phyloP scores from a whole-genome alignment of 768 basidiomycete genomes.

The Russula griseocarnosa region DNA sequence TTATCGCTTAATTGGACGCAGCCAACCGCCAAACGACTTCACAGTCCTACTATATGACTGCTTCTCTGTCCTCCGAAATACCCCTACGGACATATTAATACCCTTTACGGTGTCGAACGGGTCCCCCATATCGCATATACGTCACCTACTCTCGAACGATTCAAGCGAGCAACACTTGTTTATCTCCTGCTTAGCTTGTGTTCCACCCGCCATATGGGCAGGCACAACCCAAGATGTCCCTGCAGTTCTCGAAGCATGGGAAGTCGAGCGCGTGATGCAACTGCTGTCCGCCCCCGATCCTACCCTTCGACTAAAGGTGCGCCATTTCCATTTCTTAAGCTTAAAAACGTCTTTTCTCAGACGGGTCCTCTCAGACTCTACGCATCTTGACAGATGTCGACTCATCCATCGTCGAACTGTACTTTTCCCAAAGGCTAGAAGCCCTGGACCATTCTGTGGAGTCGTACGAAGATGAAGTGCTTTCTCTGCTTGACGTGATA shows the following conservation, averaged over 20 bases:
- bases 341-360: conserved; percentile 3
- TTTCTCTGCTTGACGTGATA: conserved; percentile 53
- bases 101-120: conserved; percentile 13
- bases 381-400: conserved; percentile 57
- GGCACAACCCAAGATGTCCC: conserved; percentile 51
- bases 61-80: conserved; percentile 22
- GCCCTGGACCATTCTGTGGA: conserved; percentile 37
- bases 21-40: not conserved
- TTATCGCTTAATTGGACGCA: not conserved
- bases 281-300: conserved; percentile 58
- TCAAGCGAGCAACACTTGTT: conserved; percentile 65
- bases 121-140: conserved; percentile 44
- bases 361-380: conserved; percentile 48
- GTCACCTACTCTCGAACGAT: conserved; percentile 55
- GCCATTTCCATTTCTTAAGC: conserved; percentile 18
- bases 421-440: conserved; percentile 46
- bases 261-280: conserved; percentile 69
- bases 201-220: conserved; percentile 64
- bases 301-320: conserved; percentile 56
- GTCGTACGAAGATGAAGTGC: conserved; percentile 41
- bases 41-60: conserved; percentile 20
- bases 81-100: conserved; percentile 14
- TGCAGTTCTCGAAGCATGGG: conserved; percentile 61
- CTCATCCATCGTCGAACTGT: conserved; percentile 50
- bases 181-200: conserved; percentile 54